A percentile compares a stretch with the other conserved stretches of the same genome.
Evolutionary conservation across 805 yeast species (phyloP).

Genomic region (Pichia occidentalis): DNA sequence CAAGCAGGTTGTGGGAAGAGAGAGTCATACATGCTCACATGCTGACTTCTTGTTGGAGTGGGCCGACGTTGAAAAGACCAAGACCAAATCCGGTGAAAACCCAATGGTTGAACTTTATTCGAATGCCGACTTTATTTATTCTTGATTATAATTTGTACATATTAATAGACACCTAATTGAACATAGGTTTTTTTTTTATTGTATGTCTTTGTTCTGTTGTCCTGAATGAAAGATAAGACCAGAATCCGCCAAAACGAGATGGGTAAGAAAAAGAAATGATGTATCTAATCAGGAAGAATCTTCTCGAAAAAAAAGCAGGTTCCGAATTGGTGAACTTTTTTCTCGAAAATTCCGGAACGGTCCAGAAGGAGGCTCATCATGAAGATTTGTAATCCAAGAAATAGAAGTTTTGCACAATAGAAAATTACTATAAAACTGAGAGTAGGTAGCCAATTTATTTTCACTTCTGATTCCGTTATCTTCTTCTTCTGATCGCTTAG

Average conservation of each 20-base stretch:
- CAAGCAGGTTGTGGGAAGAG: constrained; percentile 54
- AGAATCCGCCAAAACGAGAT: too few species aligned
- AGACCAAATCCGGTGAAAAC: constrained; percentile 72
- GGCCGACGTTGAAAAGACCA: constrained; percentile 64
- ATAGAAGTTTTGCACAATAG: too few species aligned
- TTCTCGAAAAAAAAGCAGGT: constrained; percentile 2
- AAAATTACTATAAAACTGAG: background rate
- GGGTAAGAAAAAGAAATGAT: too few species aligned
- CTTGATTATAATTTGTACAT: constrained; percentile 21
- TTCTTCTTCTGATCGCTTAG: too few species aligned
- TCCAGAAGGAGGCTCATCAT: background rate
- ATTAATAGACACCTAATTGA: background rate
- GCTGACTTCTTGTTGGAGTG: constrained; percentile 58
- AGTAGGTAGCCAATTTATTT: background rate
- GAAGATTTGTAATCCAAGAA: too few species aligned
- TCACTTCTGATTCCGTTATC: too few species aligned
- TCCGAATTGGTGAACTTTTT: background rate
- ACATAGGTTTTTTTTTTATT: too few species aligned
- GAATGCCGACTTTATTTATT: constrained; percentile 63
- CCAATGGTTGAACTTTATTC: constrained; percentile 75
- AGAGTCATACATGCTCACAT: constrained; percentile 50
- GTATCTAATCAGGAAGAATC: too few species aligned
- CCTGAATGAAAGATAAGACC: too few species aligned
- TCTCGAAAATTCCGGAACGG: constrained; percentile 8
- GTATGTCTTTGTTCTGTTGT: too few species aligned